These are phyloP conservation scores for Stagonosporopsis chrysanthemi DNA, from an alignment of 2,329 filamentous ascomycete species.

Conservation along the genomic window DNA sequence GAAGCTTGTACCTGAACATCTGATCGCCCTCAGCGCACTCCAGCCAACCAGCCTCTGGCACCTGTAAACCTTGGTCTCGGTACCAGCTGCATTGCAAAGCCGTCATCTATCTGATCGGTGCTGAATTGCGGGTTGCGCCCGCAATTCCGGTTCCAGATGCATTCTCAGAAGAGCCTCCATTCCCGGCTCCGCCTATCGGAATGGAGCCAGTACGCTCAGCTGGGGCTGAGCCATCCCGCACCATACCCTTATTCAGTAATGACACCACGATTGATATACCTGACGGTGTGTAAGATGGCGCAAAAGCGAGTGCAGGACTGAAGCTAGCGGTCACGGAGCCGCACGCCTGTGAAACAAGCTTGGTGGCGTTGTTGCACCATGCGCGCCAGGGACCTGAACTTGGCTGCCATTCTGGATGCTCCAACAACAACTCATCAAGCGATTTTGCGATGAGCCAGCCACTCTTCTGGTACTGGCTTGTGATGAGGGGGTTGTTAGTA, in stretches of 20 bases:
- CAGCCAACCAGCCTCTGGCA: neutral
- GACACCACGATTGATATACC: neutral
- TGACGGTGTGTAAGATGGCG: neutral
- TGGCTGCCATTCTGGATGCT: conserved; percentile 7
- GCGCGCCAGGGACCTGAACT: neutral
- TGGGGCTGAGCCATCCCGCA: conserved; percentile 3
- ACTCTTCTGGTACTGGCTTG: neutral
- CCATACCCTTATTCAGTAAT: neutral
- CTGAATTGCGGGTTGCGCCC: neutral
- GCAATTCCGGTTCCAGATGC: neutral
- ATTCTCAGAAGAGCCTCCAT: neutral
- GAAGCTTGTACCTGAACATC: neutral
- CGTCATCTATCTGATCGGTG: conserved; percentile 9
- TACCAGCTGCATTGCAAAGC: conserved; percentile 14
- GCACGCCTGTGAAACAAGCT: conserved; percentile 7
- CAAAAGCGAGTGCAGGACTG: conserved; percentile 1
- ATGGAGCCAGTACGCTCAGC: neutral
- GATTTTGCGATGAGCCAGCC: conserved; percentile 18
- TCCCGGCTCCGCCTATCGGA: conserved; percentile 1
- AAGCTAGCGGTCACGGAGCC: conserved; percentile 6
- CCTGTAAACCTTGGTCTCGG: neutral
- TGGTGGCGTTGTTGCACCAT: conserved; percentile 4
- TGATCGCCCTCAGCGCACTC: neutral
- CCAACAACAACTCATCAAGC: neutral
- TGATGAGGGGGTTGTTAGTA: conserved; percentile 8